A percentile compares a stretch with the other conserved stretches of the same genome.
These are phyloP conservation scores for Penicillium sp. DNA, from an alignment of 2,329 filamentous ascomycete species.

Conservation along the genomic window DNA sequence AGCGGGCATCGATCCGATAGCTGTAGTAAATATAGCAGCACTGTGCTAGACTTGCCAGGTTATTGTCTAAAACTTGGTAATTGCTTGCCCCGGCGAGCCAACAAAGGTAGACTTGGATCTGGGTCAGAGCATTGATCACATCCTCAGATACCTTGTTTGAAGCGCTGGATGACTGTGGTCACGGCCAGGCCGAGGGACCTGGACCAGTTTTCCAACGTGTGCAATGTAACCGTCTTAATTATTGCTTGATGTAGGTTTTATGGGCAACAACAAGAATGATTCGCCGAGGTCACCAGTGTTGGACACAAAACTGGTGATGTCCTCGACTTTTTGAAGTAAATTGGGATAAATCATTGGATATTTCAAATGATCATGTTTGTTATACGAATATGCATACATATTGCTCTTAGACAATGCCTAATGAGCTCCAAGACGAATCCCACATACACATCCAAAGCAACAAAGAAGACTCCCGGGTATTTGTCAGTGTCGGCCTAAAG, in stretches of 20 bases:
- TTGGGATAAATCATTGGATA: not conserved
- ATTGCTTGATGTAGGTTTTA: not conserved
- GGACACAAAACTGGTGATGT: not conserved
- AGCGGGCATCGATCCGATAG: not conserved
- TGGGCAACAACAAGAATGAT: not conserved
- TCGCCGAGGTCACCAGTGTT: not conserved
- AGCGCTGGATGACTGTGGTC: not conserved
- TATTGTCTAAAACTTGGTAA: not conserved
- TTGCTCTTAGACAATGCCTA: not conserved
- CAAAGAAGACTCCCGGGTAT: constrained; percentile 2
- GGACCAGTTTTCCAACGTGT: not conserved
- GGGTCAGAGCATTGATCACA: not conserved
- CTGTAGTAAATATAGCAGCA: not conserved
- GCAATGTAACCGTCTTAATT: not conserved
- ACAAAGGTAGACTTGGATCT: not conserved
- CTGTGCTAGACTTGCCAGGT: not conserved
- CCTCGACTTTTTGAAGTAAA: not conserved
- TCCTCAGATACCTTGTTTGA: not conserved
- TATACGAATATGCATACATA: not conserved
- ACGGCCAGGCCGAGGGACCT: not conserved
- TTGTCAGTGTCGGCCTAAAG: not conserved
- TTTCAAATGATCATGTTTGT: not conserved
- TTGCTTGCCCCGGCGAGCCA: not conserved
- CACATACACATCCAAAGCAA: not conserved
- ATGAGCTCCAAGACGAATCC: not conserved